phyloP scores from a whole-genome alignment of 129 eudicot genomes.

The Flaveria robusta region DNA sequence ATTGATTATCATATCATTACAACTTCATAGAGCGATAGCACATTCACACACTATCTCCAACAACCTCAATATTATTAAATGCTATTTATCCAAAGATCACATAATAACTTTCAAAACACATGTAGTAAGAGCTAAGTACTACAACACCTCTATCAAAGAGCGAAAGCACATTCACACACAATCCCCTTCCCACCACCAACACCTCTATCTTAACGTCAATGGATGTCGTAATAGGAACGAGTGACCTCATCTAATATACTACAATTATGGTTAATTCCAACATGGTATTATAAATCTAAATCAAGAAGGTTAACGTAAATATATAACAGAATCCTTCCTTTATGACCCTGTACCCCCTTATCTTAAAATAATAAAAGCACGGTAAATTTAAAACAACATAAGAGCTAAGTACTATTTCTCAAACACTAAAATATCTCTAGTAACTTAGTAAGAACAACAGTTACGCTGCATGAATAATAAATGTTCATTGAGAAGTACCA shows the following conservation, averaged over 20 bases:
- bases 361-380: background rate
- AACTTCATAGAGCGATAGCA: background rate
- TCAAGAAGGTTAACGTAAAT: background rate
- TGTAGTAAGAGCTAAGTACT: no score
- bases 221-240: background rate
- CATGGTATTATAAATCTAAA: background rate
- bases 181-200: no score
- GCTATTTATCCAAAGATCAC: background rate
- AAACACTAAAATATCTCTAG: constrained; percentile 11
- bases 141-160: background rate
- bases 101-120: background rate
- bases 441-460: background rate
- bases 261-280: background rate
- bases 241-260: background rate
- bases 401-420: constrained; percentile 1
- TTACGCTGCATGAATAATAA: constrained; percentile 2
- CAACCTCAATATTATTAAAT: background rate
- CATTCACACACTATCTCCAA: background rate
- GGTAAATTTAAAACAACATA: background rate
- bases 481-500: constrained; percentile 4
- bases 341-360: background rate
- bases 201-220: background rate
- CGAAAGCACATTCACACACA: no score
- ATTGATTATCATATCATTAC: background rate
- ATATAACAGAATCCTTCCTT: background rate